Conservation (phyloP, 2,329 filamentous ascomycete species). For the Blumeria graminis region DNA sequence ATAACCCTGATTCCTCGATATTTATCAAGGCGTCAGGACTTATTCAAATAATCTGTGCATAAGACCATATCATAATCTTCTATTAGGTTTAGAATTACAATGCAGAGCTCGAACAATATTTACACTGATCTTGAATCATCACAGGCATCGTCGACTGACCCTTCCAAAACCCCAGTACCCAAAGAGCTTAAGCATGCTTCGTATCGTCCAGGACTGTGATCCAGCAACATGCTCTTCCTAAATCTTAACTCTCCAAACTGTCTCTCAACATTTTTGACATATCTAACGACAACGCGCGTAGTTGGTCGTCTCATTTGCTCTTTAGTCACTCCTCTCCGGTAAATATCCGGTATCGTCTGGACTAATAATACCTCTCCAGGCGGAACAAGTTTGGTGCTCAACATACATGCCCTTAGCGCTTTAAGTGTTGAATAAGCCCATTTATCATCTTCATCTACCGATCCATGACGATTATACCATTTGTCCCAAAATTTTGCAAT, state of each 20-base stretch:
- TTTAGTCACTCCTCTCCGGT: conserved; percentile 37
- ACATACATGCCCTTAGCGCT: conserved; percentile 41
- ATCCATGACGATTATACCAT: conserved; percentile 26
- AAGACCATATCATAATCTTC: no score
- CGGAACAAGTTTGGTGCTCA: conserved; percentile 43
- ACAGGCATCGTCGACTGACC: no score
- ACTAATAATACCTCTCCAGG: conserved; percentile 56
- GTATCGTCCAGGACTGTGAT: conserved; percentile 53
- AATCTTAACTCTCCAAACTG: conserved; percentile 48
- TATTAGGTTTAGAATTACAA: no score
- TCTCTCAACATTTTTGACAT: conserved; percentile 45
- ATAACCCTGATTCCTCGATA: no score
- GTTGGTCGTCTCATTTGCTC: conserved; percentile 31
- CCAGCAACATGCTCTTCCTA: conserved; percentile 47
- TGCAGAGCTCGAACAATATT: no score
- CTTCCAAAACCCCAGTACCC: conserved; percentile 17
- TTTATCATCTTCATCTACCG: conserved; percentile 26
- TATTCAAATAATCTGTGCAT: no score
- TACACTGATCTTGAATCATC: no score
- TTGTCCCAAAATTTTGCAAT: conserved; percentile 35
- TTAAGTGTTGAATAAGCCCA: conserved; percentile 48
- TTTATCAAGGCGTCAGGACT: no score
- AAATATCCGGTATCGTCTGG: conserved; percentile 41
- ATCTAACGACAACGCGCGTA: conserved; percentile 42
- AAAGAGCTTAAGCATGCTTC: conserved; percentile 43